A percentile compares a stretch with the other conserved stretches of the same genome.
Evolutionary conservation across 495 filamentous ascomycete genomes (phyloP).

Genomic region (Filosporella fistucella): DNA sequence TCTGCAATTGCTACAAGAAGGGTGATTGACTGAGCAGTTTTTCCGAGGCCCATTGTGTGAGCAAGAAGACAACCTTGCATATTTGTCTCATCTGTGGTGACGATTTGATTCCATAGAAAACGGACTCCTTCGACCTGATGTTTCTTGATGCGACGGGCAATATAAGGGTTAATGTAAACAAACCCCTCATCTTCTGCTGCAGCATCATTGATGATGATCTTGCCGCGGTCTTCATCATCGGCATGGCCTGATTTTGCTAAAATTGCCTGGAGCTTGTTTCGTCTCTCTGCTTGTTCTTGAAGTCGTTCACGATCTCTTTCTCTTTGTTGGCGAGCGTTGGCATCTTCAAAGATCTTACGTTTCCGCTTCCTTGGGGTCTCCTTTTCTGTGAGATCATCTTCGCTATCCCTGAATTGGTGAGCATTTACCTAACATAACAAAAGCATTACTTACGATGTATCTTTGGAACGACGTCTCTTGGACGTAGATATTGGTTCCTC

Average conservation of each 20-base stretch:
- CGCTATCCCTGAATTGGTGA: background rate
- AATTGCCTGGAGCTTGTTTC: conserved; percentile 38
- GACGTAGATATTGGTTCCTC: conserved; percentile 8
- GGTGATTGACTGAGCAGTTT: conserved; percentile 87
- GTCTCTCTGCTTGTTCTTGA: conserved; percentile 43
- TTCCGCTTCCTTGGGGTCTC: conserved; percentile 35
- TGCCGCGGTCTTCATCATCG: conserved; percentile 29
- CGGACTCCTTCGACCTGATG: conserved; percentile 66
- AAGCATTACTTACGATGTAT: conserved; percentile 8
- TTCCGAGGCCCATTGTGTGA: conserved; percentile 91
- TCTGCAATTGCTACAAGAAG: conserved; percentile 70
- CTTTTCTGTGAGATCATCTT: conserved; percentile 5
- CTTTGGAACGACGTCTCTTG: conserved; percentile 2
- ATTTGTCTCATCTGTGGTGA: conserved; percentile 10
- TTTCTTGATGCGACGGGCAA: conserved; percentile 46
- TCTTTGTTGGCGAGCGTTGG: conserved; percentile 40
- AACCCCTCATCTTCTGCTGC: conserved; percentile 51
- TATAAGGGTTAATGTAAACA: conserved; percentile 43
- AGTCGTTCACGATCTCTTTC: conserved; percentile 37
- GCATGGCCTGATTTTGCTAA: conserved; percentile 33
- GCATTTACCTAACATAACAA: background rate
- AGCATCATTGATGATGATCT: conserved; percentile 68
- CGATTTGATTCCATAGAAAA: conserved; percentile 87
- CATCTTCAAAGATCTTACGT: conserved; percentile 37
- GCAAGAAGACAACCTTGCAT: conserved; percentile 78